Percentiles rank a stretch among this genome's conserved stretches.
phyloP scores from a whole-genome alignment of 2,329 filamentous ascomycete species.

The Hypoxylon rubiginosum region DNA sequence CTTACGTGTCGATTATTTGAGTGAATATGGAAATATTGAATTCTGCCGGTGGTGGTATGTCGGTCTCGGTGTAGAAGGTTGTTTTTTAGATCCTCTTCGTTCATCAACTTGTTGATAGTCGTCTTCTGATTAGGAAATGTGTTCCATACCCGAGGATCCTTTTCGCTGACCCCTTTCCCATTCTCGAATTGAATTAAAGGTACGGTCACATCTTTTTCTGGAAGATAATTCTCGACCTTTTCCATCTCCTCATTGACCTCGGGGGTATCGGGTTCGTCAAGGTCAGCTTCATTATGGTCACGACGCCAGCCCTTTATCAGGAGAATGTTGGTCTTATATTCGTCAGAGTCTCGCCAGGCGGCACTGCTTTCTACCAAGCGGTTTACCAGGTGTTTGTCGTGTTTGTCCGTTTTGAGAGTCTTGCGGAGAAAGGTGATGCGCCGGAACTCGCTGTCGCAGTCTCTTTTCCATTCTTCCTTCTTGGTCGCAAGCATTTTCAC shows the following conservation, averaged over 20 bases:
- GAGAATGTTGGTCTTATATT: background rate
- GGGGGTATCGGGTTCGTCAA: background rate
- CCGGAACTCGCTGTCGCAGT: background rate
- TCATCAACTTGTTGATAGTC: background rate
- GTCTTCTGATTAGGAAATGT: slow-evolving; percentile 1
- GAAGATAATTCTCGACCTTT: background rate
- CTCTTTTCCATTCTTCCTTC: background rate
- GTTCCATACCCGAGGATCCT: background rate
- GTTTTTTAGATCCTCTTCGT: background rate
- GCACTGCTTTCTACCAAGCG: background rate
- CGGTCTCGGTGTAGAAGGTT: background rate
- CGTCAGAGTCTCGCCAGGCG: background rate
- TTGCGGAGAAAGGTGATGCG: slow-evolving; percentile 4
- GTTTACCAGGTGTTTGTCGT: background rate
- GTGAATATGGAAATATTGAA: slow-evolving; percentile 2
- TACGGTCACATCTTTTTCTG: background rate
- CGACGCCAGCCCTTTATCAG: background rate
- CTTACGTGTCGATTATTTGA: background rate
- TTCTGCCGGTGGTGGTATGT: background rate
- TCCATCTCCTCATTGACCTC: background rate
- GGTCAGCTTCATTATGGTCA: background rate
- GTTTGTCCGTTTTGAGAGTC: background rate
- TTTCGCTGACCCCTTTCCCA: background rate
- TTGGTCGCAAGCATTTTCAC: background rate
- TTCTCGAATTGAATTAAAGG: background rate